Evolutionary conservation across 169 alveolate species (phyloP).

Genomic region (Ichthyophthirius multifiliis): DNA sequence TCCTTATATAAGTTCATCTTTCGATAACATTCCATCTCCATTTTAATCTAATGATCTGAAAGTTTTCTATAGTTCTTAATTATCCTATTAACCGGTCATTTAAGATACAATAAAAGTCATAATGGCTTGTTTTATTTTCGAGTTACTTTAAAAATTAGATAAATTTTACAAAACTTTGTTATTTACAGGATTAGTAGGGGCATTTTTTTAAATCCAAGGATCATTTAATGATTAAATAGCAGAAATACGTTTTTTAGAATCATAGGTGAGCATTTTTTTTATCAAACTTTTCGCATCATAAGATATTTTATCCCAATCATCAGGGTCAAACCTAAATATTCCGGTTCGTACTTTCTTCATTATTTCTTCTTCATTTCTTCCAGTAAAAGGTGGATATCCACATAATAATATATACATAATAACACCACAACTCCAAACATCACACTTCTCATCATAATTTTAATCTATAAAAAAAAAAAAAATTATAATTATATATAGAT

Average conservation of each 20-base stretch:
- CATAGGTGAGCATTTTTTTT: conserved; percentile 55
- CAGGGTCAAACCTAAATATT: conserved; percentile 39
- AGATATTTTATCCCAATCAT: conserved; percentile 38
- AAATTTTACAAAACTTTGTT: conserved; percentile 43
- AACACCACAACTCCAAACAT: conserved; percentile 41
- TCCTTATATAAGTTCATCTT: conserved; percentile 49
- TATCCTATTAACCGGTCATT: conserved; percentile 40
- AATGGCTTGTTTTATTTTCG: conserved; percentile 52
- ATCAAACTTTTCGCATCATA: conserved; percentile 57
- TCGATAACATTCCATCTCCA: conserved; percentile 56
- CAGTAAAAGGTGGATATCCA: conserved; percentile 44
- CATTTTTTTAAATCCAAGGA: conserved; percentile 44
- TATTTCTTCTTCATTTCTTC: conserved; percentile 15
- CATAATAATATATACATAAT: conserved; percentile 30
- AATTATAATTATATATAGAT: background rate
- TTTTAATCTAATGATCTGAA: conserved; percentile 52
- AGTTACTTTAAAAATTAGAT: conserved; percentile 39
- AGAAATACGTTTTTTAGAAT: conserved; percentile 18
- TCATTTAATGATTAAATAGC: conserved; percentile 25
- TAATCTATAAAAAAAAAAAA: background rate
- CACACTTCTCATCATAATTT: conserved; percentile 31
- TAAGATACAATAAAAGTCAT: conserved; percentile 54
- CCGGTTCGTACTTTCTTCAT: conserved; percentile 11
- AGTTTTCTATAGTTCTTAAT: conserved; percentile 45
- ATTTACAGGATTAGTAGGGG: conserved; percentile 5